Evolutionary conservation across 768 basidiomycete species (phyloP), one percentile per base, ranked within the genome.

Genomic region (Hygrophorus pudorinus): DNA sequence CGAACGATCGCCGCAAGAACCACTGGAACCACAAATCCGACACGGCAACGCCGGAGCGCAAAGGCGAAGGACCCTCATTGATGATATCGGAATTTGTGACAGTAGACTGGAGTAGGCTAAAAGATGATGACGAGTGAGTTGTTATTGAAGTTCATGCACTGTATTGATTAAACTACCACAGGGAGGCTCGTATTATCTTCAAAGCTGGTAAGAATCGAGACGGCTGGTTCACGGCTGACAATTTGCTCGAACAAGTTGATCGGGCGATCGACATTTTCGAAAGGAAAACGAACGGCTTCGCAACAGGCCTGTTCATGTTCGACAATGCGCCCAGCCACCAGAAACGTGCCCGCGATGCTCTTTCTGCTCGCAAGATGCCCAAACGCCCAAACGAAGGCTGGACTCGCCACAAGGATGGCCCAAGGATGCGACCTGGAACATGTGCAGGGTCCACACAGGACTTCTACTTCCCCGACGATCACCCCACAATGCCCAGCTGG

Each of bases 41-140:
- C 13, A 50, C 47, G 16, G 46, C 52, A 8, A 46, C 34, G 13
- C 62, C 59, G 21, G 36, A 54, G 11, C 36, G 45, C 29, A 64
- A 64, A 40, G 62, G 62, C 2, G 62, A 64, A 14, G 43, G 62
- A 1, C 40, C 38, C 3, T 64, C 62, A 2, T 29, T 62, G 2
- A 63, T 63, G 61, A 52, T 60, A 1, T 56, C 60, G 1, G 56
- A 62, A 40, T 63, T 63, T 42, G 46, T 60, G 18, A 59, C 54
- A 2, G 34, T 53, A 11, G 56, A 60, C 14, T 59, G 51, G 42
- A 58, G 58, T 10, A n/a, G 41, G 7, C 41, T 56, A 13, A 51
- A 40, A 16, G 17, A 48, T 33, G 46, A 30, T 4, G 33, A 47
- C 27, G 42, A 47, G 45, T 48, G 34, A n/a, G 41, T 43, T 37